Evolutionary conservation across 257 asterid species (phyloP).

Genomic region (Solanum habrochaites): DNA sequence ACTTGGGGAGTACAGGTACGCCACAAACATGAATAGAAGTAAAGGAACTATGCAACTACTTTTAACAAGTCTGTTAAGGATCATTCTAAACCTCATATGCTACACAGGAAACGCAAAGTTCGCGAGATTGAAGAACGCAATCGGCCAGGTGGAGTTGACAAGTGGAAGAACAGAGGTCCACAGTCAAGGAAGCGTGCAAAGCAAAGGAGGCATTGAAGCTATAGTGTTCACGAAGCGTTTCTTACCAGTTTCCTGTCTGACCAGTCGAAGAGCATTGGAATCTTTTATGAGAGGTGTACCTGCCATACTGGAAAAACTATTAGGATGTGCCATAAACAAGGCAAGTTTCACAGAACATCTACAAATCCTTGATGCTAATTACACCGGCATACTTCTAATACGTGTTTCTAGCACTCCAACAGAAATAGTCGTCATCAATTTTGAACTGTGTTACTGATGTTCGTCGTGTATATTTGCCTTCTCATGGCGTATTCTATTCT

Average conservation of each 20-base stretch:
- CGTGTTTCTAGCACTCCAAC: neutral
- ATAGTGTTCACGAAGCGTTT: neutral
- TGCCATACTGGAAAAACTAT: neutral
- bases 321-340: neutral
- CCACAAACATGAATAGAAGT: neutral
- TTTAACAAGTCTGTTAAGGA: neutral
- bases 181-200: slow-evolving; percentile 28
- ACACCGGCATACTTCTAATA: neutral
- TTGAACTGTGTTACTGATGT: neutral
- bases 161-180: slow-evolving; percentile 57
- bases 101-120: slow-evolving; percentile 81
- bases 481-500: neutral
- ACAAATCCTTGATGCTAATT: neutral
- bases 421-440: neutral
- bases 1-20: slow-evolving; percentile 50
- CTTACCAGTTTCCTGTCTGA: neutral
- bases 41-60: neutral
- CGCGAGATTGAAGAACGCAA: slow-evolving; percentile 63
- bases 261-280: neutral
- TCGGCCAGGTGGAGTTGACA: slow-evolving; percentile 66
- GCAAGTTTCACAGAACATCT: neutral
- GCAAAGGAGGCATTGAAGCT: slow-evolving; percentile 23
- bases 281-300: neutral
- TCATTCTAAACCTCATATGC: neutral
- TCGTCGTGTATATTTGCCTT: neutral